phyloP scores from a whole-genome alignment of 805 yeast species.

The Ascoidea asiatica region DNA sequence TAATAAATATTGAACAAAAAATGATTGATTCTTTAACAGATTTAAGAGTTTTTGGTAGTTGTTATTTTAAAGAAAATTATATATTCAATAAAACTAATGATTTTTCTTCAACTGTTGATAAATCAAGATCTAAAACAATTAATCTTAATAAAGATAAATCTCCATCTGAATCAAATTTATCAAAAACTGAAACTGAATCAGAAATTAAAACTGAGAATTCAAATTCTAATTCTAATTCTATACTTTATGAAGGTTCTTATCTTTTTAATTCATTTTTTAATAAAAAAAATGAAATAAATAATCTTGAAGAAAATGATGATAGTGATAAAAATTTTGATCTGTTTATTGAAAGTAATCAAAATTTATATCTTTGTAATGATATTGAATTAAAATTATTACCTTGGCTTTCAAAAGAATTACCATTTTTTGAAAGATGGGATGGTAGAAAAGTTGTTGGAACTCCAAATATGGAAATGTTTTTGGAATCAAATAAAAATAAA shows the following conservation, averaged over 20 bases:
- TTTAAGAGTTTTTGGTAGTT: not conserved
- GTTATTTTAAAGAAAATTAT: not conserved
- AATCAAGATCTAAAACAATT: too few species aligned
- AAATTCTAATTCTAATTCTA: not conserved
- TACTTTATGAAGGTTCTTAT: too few species aligned
- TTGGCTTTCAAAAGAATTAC: conserved; percentile 20
- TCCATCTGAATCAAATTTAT: not conserved
- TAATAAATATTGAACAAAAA: not conserved
- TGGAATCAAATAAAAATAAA: too few species aligned
- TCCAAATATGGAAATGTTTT: conserved; percentile 22
- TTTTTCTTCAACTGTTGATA: not conserved
- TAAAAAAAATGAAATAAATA: too few species aligned
- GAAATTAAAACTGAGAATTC: not conserved
- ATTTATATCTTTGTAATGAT: conserved; percentile 14
- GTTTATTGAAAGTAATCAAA: too few species aligned
- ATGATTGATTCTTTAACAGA: not conserved
- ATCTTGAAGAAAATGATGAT: not conserved
- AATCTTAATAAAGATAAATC: too few species aligned
- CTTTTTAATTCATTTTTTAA: not conserved
- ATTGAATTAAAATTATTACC: conserved; percentile 23
- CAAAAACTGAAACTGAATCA: not conserved
- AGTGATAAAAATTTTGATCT: conserved; percentile 8
- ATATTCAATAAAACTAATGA: not conserved
- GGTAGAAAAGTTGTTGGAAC: conserved; percentile 19
- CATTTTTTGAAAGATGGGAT: conserved; percentile 23